Conservation (phyloP, 345 rosid genomes). For the Gossypium rotundifolium region DNA sequence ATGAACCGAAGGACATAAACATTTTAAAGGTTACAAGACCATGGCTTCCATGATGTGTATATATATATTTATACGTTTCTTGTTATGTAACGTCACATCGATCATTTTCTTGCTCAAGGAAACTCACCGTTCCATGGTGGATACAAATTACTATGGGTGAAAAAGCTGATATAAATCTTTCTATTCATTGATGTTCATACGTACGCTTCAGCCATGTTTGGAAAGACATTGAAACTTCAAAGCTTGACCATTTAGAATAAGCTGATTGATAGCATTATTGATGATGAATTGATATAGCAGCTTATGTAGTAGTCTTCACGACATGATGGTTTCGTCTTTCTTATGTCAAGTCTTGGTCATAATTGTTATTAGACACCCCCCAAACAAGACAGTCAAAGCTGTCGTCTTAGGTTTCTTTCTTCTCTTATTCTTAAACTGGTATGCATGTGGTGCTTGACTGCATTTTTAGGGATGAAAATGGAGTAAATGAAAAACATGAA, state of each 20-base stretch:
- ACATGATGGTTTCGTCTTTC: too few relatives aligned
- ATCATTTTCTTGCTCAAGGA: slow-evolving; percentile 15
- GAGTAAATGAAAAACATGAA: too few relatives aligned
- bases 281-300: neutral
- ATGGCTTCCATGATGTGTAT: neutral
- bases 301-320: too few relatives aligned
- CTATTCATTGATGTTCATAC: slow-evolving; percentile 27
- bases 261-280: slow-evolving; percentile 36
- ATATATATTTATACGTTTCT: neutral
- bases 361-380: too few relatives aligned
- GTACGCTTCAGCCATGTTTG: neutral
- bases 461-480: too few relatives aligned
- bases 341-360: too few relatives aligned
- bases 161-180: neutral
- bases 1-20: slow-evolving; percentile 15
- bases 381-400: too few relatives aligned
- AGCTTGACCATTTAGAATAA: neutral
- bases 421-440: too few relatives aligned
- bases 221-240: neutral
- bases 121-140: slow-evolving; percentile 11
- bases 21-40: neutral
- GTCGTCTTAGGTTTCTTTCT: too few relatives aligned
- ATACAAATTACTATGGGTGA: slow-evolving; percentile 1
- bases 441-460: too few relatives aligned
- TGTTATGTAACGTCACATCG: slow-evolving; percentile 18